Evolutionary conservation across 202 grass and related monocot genomes (phyloP).

Genomic region (Bolboschoenoplectus hybrid): DNA sequence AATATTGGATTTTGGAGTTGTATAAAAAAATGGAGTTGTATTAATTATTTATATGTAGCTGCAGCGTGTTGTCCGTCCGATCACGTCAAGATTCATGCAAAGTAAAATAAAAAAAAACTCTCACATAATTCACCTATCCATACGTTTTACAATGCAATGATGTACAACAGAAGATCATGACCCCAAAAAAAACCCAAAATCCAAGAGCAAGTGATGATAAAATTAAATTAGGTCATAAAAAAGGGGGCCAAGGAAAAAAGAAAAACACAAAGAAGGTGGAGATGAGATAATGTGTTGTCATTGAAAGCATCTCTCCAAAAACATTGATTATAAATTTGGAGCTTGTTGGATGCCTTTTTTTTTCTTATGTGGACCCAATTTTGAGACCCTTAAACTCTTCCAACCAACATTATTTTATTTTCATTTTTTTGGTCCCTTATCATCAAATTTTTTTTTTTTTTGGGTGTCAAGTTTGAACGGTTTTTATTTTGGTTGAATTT

Average conservation of each 20-base stretch:
- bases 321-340: constrained; percentile 23
- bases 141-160: no score
- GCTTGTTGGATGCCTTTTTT: constrained; percentile 6
- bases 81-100: no score
- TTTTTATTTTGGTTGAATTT: constrained; percentile 24
- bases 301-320: constrained; percentile 32
- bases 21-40: no score
- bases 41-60: no score
- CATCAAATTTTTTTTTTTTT: neutral
- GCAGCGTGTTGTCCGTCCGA: no score
- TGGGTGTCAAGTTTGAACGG: constrained; percentile 25
- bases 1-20: neutral
- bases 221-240: constrained; percentile 36
- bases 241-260: neutral
- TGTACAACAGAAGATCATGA: no score
- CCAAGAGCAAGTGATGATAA: neutral
- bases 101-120: no score
- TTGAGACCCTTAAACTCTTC: neutral
- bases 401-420: no score
- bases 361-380: constrained; percentile 24
- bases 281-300: constrained; percentile 29
- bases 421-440: neutral
- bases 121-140: no score
- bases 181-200: neutral
- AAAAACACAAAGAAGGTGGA: constrained; percentile 32